A percentile compares a stretch with the other conserved stretches of the same genome.
Evolutionary conservation across 768 basidiomycete species (phyloP).

Genomic region (Amanita pallidorosea): DNA sequence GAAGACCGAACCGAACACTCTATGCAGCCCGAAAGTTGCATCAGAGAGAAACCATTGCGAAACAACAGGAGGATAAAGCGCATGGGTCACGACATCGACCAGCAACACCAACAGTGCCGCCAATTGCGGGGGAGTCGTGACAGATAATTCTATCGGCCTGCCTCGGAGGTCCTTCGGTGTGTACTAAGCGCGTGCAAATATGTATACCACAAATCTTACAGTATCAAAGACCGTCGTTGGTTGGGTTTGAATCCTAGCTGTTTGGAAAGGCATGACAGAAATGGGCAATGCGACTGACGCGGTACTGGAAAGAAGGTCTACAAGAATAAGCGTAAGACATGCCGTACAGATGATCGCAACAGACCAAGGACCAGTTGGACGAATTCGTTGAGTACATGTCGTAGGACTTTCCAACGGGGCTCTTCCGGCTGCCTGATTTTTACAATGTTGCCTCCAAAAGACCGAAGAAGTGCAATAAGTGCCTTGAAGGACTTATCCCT

Average conservation of each 20-base stretch:
- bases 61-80: slow-evolving; percentile 30
- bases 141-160: slow-evolving; percentile 21
- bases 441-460: slow-evolving; percentile 28
- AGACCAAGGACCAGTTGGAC: slow-evolving; percentile 30
- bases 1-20: slow-evolving; percentile 22
- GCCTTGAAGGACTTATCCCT: slow-evolving; percentile 35
- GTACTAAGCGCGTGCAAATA: neutral
- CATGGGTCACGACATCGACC: slow-evolving; percentile 30
- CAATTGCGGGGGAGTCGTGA: slow-evolving; percentile 29
- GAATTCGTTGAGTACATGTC: slow-evolving; percentile 28
- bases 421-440: slow-evolving; percentile 17
- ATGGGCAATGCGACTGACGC: slow-evolving; percentile 25
- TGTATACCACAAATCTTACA: neutral
- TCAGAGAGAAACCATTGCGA: slow-evolving; percentile 42
- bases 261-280: slow-evolving; percentile 28
- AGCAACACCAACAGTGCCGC: slow-evolving; percentile 36
- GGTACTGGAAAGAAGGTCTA: slow-evolving; percentile 21
- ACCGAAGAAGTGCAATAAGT: slow-evolving; percentile 33
- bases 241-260: slow-evolving; percentile 17
- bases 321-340: slow-evolving; percentile 8
- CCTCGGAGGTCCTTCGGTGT: slow-evolving; percentile 22
- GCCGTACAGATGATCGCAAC: slow-evolving; percentile 7
- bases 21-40: slow-evolving; percentile 27
- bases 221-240: neutral
- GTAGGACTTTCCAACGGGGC: slow-evolving; percentile 31